A percentile compares a stretch with the other conserved stretches of the same genome.
Evolutionary conservation across 2,329 filamentous ascomycete genomes (phyloP).

Genomic region (Scytalidium sp.): DNA sequence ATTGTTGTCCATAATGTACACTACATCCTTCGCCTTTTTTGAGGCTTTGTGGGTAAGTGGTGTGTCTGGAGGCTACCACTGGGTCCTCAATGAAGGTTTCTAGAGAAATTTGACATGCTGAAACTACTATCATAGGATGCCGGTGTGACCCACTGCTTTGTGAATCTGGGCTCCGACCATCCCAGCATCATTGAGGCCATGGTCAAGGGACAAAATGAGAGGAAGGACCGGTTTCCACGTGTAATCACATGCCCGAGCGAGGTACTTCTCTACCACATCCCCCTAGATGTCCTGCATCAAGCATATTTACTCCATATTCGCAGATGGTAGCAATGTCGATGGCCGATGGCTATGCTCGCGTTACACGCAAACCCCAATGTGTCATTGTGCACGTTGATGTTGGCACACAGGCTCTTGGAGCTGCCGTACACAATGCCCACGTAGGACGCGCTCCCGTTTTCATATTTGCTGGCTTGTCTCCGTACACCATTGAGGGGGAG

Average conservation of each 20-base stretch:
- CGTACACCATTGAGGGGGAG: constrained; percentile 70
- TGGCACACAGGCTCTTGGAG: constrained; percentile 69
- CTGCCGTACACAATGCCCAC: constrained; percentile 71
- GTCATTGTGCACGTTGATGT: constrained; percentile 75
- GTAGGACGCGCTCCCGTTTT: constrained; percentile 66
- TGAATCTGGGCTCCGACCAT: constrained; percentile 62
- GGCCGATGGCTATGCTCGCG: constrained; percentile 70
- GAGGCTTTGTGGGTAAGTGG: constrained; percentile 59
- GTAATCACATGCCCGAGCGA: constrained; percentile 73
- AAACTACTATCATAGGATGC: constrained; percentile 28
- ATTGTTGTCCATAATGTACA: constrained; percentile 40
- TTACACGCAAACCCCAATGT: constrained; percentile 65
- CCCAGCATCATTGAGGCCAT: constrained; percentile 72
- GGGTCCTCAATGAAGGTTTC: no score
- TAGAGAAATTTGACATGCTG: no score
- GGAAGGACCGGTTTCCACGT: constrained; percentile 56
- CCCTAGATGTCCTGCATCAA: constrained; percentile 1
- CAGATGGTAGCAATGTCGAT: constrained; percentile 74
- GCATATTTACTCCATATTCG: constrained; percentile 9
- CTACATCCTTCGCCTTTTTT: constrained; percentile 69
- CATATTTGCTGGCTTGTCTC: constrained; percentile 72
- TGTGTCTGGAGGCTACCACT: no score
- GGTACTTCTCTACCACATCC: constrained; percentile 33
- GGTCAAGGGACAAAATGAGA: constrained; percentile 67
- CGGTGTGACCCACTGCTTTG: constrained; percentile 51